Conservation (phyloP, 2,329 filamentous ascomycete species). For the Ophiobolus disseminans region DNA sequence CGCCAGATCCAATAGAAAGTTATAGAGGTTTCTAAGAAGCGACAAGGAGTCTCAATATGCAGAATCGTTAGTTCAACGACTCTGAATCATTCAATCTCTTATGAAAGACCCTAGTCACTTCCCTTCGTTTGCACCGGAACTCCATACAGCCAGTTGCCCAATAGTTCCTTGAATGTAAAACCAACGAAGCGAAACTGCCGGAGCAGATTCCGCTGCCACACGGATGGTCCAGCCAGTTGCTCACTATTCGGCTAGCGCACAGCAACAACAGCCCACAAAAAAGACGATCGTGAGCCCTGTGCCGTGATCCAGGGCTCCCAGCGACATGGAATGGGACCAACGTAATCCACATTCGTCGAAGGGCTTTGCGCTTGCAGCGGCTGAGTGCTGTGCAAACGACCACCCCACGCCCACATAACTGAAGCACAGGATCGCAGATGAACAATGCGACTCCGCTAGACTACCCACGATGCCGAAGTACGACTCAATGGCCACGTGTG, state of each 20-base stretch:
- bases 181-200: not conserved
- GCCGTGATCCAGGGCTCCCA: constrained; percentile 38
- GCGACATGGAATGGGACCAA: constrained; percentile 38
- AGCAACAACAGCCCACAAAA: constrained; percentile 11
- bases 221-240: constrained; percentile 14
- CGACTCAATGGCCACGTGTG: not conserved
- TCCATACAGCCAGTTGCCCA: no score
- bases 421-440: no score
- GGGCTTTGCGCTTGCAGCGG: constrained; percentile 38
- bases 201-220: constrained; percentile 11
- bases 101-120: no score
- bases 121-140: no score
- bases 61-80: no score
- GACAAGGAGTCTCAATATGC: no score
- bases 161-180: not conserved
- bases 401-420: constrained; percentile 15
- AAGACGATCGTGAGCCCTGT: constrained; percentile 36
- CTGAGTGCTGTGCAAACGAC: constrained; percentile 15
- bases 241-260: constrained; percentile 19
- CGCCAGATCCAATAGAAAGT: no score
- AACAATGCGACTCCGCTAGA: not conserved
- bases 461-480: not conserved
- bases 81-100: no score
- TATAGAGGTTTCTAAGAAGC: no score
- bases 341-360: constrained; percentile 30